Conservation (phyloP, 306 rosid species). For the Prunus persica region DNA sequence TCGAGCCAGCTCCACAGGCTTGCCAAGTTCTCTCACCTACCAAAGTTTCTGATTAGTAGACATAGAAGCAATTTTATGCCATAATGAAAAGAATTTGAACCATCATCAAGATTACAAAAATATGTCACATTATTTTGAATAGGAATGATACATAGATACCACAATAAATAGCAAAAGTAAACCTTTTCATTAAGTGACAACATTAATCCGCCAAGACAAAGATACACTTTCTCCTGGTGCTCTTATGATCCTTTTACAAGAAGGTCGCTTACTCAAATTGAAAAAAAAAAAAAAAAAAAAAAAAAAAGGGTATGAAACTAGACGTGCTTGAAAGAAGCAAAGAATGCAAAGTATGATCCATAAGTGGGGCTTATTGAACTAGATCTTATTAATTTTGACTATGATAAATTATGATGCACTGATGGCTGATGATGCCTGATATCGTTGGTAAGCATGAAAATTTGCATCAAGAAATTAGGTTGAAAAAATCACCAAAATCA, state of each 20-base stretch:
- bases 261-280: background rate
- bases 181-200: background rate
- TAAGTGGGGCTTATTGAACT: background rate
- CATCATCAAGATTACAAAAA: background rate
- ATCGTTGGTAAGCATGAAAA: background rate
- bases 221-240: background rate
- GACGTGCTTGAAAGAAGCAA: background rate
- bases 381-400: background rate
- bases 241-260: background rate
- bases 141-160: background rate
- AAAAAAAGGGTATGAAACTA: background rate
- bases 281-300: too few species aligned
- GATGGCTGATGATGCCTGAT: background rate
- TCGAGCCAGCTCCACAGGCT: conserved; percentile 95
- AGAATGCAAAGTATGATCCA: background rate
- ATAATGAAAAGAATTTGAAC: background rate
- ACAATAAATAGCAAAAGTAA: background rate
- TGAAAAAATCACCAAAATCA: background rate
- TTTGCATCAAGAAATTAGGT: background rate
- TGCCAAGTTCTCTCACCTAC: conserved; percentile 94
- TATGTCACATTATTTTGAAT: background rate
- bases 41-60: conserved; percentile 15
- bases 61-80: conserved; percentile 9
- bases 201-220: background rate
- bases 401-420: background rate